Evolutionary conservation across 1,284 basidiomycete species (phyloP).

Genomic region (Rhodotorula sp.): DNA sequence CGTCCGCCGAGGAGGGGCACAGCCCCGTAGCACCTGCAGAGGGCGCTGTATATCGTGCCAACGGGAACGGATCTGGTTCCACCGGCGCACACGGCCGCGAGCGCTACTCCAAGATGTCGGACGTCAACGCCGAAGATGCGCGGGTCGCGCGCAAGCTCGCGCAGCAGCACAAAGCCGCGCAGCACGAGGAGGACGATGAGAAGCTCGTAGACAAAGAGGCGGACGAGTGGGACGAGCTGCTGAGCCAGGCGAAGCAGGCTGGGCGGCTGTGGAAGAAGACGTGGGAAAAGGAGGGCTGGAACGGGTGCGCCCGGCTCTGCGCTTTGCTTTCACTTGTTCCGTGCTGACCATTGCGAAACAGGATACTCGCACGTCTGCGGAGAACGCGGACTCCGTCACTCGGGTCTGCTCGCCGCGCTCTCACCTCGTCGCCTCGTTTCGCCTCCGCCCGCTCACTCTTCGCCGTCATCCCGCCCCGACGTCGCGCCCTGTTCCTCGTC

Average conservation of each 20-base stretch:
- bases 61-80: neutral
- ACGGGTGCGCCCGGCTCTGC: conserved; percentile 12
- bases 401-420: conserved; percentile 5
- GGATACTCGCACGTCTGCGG: neutral
- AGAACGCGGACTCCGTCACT: neutral
- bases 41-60: neutral
- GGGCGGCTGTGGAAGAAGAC: conserved; percentile 12
- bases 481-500: conserved; percentile 12
- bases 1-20: conserved; percentile 5
- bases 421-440: conserved; percentile 1
- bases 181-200: neutral
- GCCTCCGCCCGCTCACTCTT: neutral
- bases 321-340: neutral
- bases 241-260: conserved; percentile 5
- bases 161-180: conserved; percentile 4
- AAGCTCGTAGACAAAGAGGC: conserved; percentile 1
- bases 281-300: conserved; percentile 23
- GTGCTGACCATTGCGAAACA: neutral
- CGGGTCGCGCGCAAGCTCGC: neutral
- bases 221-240: conserved; percentile 16
- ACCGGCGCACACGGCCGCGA: conserved; percentile 8
- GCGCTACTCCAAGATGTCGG: conserved; percentile 2
- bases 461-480: conserved; percentile 17
- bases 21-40: neutral
- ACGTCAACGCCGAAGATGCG: conserved; percentile 5